Conservation (phyloP, 305 asterid species). For the Fraxinus sp. region DNA sequence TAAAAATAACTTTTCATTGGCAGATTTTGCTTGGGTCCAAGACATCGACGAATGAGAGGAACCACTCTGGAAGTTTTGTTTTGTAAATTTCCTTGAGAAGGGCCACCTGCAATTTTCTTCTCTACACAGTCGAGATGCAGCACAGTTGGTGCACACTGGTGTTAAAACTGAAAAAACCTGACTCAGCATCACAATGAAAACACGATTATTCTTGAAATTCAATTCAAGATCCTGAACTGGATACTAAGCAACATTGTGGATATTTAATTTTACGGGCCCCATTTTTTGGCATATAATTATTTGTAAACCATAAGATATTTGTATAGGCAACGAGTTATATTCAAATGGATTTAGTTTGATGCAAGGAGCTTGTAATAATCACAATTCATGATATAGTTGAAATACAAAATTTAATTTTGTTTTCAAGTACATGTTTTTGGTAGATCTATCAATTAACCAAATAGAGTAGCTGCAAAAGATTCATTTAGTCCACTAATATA, state of each 20-base stretch:
- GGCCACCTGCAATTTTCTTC: slow-evolving; percentile 14
- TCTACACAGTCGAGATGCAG: slow-evolving; percentile 20
- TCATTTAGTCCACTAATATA: background rate
- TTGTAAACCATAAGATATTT: slow-evolving; percentile 36
- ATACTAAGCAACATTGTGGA: slow-evolving; percentile 25
- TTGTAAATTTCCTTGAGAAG: slow-evolving; percentile 22
- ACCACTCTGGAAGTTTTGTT: slow-evolving; percentile 5
- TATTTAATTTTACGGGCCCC: slow-evolving; percentile 36
- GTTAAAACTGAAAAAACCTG: background rate
- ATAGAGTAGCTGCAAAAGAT: background rate
- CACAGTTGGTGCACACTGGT: slow-evolving; percentile 18
- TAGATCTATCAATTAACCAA: background rate
- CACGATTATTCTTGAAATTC: background rate
- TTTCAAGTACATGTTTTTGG: background rate
- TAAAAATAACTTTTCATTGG: background rate
- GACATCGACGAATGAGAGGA: slow-evolving; percentile 55
- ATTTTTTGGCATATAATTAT: slow-evolving; percentile 26
- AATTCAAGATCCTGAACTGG: background rate
- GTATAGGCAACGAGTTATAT: slow-evolving; percentile 21
- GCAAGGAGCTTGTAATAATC: slow-evolving; percentile 21
- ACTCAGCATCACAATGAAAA: background rate
- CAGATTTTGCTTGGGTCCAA: slow-evolving; percentile 91
- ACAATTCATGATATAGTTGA: slow-evolving; percentile 15
- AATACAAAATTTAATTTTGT: slow-evolving; percentile 18
- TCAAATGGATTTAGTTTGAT: background rate